Evolutionary conservation across 306 rosid genomes (phyloP), one percentile per base, ranked within the genome.

Genomic region (Abrus pulchellus): DNA sequence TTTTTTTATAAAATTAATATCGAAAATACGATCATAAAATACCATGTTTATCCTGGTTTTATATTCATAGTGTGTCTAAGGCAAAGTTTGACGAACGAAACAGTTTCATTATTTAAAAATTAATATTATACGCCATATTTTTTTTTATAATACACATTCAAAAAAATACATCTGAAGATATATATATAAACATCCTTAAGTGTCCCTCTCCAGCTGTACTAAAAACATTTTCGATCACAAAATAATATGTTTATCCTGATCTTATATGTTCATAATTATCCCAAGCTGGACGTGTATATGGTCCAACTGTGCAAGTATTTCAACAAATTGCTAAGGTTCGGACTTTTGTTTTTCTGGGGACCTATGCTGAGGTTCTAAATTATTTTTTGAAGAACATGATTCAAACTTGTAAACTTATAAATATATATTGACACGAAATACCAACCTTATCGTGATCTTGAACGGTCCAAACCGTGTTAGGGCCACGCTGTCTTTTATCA

Each of bases 391-490:
- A 36, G 40, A 36, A 36, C 40, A 4, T 2, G 40, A 2, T 64
- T 38, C 30, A 78, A 69, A 69, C 50, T 54, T 57, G 61, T 66
- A 68, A 68, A 68, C 40, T 10, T 10, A 38, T 64, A 40, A n/a
- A 64, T 40, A 36, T 36, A 36, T 36, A 36, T 36, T 36, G 40
- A 0, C 82, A 41, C 20, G 40, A 14, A 45, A 28, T 20, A 20
- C 29, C 79, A 80, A 53, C 78, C 61, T 69, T 77, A 73, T 78
- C 82, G 55, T 76, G 73, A 79, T 79, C 67, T 55, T 63, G 49
- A 36, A n/a, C 43, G 40, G 30, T 68, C 78, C 73, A 55, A 67
- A 11, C 38, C 69, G 11, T 33, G 64, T 61, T 67, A 38, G n/a
- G 13, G 3, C 48, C 29, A 74, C 3, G 7, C 48, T 48, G 60